Base-by-base conservation (phyloP, 1,139 yeast species). In the Pichia cactophila region DNA sequence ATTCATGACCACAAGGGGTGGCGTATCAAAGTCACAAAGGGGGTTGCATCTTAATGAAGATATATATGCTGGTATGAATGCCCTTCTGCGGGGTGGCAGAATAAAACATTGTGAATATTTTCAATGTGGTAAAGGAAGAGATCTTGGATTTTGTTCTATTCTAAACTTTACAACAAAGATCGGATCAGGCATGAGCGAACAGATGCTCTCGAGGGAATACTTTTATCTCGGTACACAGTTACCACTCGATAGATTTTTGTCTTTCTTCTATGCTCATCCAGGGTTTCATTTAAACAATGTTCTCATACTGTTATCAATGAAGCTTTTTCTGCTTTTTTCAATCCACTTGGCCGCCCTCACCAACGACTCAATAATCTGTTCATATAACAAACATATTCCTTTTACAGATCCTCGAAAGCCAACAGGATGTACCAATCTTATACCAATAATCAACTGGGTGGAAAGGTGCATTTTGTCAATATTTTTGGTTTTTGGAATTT, bases 111-210 rank as follows among this genome's bases (percentile, higher is more conserved):
- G 97, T 78, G 98, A 92, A 70, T 92, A 90, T 74, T 92, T 87
- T 73, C 98, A 92, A 73, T 92, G 98, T 81, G 98, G 98, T 85
- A 92, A 92, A 73, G 98, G 98, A 73, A 89, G 98, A 83, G 98
- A 92, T 83, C 81, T 92, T 75, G 98, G 98, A 74, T 92, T 92
- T 71, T 97, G 97, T 56, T 90, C 98, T 41, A 89, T 92, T 78
- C 81, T 92, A 77, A 92, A 92, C 73, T 92, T 92, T 82, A 92
- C 97, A 37, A 92, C 98, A 54, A 92, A 92, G 78, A 92, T 92
- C 82, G 98, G 98, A 77, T 96, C 97, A 64, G 98, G 98, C 86
- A 92, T 92, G 98, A 98, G 98, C 73, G 98, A 92, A 73, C 98
- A 92, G 73, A 90, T 92, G 94, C 77, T 92, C 66, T 89, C 97